Base-by-base conservation (phyloP, 208 protist species). In the Trypanosoma vivax region DNA sequence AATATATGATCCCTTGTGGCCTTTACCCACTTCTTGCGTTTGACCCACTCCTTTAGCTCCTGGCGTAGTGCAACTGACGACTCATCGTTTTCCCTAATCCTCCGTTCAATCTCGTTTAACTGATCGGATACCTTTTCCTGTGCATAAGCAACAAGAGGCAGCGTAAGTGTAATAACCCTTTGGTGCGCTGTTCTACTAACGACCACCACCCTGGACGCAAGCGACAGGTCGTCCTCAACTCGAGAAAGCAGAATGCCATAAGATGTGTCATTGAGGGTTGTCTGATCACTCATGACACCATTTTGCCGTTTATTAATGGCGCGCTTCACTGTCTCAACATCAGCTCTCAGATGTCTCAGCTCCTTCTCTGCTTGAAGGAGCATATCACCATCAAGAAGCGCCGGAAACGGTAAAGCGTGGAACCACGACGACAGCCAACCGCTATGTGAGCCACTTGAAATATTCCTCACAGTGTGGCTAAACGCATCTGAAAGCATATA, bases 11-110 rank as follows among this genome's bases (percentile, higher is more conserved):
- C 39, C 60, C 69, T 52, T 18, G 52, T 43, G 24, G 63, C 43
- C 31, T 49, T 62, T 23, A 85, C 49, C 18, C 34, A 37, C 13
- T 63, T 63, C 48, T 68, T 69, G 23, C 37, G 39, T 46, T 70
- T 70, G 1, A 66, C 53, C 28, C 73, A 66, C 38, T 62, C 62
- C 37, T 79, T 82, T 58, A 84, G 51, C 31, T 83, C 67, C 47
- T 45, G 35, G 25, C 73, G 77, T 50, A 74, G 65, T 11, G 58
- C 62, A 18, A 70, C 71, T 1, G 81, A 85, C 0, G 81, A 70
- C 33, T 84, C 76, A 64, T 89, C 81, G 51, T 89, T 89, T 29
- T 3, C 21, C 18, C 63, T 39, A 19, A 89, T 72, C 11, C 52
- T 51, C 9, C 37, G 25, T 18, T 68, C 48, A 2, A 66, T 38